Evolutionary conservation across 1,284 basidiomycete species (phyloP).

Genomic region (Irpex rosettiformis): DNA sequence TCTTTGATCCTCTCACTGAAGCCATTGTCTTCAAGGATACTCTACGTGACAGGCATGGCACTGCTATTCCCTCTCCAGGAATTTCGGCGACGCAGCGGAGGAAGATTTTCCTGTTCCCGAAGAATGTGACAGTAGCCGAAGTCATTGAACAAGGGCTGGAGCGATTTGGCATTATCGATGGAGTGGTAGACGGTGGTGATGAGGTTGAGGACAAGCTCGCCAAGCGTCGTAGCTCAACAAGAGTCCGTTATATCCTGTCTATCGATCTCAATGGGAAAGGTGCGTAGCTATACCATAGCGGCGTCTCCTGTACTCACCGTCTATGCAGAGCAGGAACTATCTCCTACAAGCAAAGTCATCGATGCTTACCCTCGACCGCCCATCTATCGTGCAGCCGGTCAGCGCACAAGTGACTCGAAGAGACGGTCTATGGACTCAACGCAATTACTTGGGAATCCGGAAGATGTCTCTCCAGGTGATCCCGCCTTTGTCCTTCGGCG

Average conservation of each 20-base stretch:
- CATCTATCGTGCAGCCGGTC: slow-evolving; percentile 59
- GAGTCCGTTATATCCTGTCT: slow-evolving; percentile 80
- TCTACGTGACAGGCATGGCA: slow-evolving; percentile 49
- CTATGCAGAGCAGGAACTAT: slow-evolving; percentile 61
- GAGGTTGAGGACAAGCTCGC: slow-evolving; percentile 91
- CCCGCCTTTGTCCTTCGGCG: slow-evolving; percentile 87
- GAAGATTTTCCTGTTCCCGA: slow-evolving; percentile 85
- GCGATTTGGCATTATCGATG: slow-evolving; percentile 90
- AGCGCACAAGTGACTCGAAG: slow-evolving; percentile 55
- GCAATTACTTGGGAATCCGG: slow-evolving; percentile 61
- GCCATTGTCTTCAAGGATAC: slow-evolving; percentile 83
- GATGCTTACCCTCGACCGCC: slow-evolving; percentile 85
- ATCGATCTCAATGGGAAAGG: slow-evolving; percentile 61
- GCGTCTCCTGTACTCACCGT: slow-evolving; percentile 2
- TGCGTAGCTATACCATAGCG: slow-evolving; percentile 32
- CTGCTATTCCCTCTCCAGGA: slow-evolving; percentile 42
- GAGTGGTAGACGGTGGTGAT: slow-evolving; percentile 96
- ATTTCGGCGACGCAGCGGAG: slow-evolving; percentile 60
- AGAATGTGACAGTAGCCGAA: slow-evolving; percentile 94
- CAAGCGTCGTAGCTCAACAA: slow-evolving; percentile 72
- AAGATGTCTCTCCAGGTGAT: slow-evolving; percentile 80
- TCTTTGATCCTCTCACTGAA: slow-evolving; percentile 88
- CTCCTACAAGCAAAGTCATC: slow-evolving; percentile 76
- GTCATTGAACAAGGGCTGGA: slow-evolving; percentile 92
- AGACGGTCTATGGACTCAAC: slow-evolving; percentile 88